Conservation (phyloP, 192 early-diverging fungal genomes). For the Chytriomyces sp. region DNA sequence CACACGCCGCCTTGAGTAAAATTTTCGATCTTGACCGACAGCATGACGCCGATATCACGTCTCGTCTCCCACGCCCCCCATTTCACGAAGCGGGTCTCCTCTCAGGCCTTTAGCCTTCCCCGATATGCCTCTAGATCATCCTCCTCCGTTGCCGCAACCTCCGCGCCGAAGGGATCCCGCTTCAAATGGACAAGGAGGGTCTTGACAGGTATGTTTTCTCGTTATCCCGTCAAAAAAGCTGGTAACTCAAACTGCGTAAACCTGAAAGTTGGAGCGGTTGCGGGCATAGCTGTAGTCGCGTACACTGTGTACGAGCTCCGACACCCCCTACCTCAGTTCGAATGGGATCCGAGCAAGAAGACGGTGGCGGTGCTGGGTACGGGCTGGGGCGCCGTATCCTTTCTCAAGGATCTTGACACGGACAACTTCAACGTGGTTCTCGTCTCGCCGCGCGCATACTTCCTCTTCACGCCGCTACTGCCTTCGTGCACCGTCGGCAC, state of each 20-base stretch:
- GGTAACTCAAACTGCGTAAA: neutral
- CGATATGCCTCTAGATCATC: neutral
- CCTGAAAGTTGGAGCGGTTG: neutral
- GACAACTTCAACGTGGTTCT: conserved; percentile 77
- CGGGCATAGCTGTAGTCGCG: conserved; percentile 4
- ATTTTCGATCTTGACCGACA: no score
- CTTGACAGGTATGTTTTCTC: conserved; percentile 1
- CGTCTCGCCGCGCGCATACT: conserved; percentile 85
- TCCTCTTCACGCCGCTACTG: conserved; percentile 68
- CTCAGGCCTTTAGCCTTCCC: neutral
- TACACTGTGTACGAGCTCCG: conserved; percentile 46
- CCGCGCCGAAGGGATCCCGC: neutral
- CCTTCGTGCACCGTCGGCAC: conserved; percentile 80
- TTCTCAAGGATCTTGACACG: conserved; percentile 76
- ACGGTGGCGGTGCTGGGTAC: conserved; percentile 52
- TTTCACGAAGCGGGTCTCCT: neutral
- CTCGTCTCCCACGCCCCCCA: neutral
- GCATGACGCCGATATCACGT: neutral
- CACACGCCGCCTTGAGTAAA: neutral
- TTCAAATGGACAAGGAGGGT: conserved; percentile 30
- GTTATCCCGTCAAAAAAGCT: neutral
- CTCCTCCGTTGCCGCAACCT: neutral
- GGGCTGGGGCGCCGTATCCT: conserved; percentile 55
- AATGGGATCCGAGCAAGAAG: conserved; percentile 54
- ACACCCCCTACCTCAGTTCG: conserved; percentile 49